These are phyloP conservation scores for Zygotorulaspora mrakii DNA, from an alignment of 1,139 yeast species.

Conservation along the genomic window DNA sequence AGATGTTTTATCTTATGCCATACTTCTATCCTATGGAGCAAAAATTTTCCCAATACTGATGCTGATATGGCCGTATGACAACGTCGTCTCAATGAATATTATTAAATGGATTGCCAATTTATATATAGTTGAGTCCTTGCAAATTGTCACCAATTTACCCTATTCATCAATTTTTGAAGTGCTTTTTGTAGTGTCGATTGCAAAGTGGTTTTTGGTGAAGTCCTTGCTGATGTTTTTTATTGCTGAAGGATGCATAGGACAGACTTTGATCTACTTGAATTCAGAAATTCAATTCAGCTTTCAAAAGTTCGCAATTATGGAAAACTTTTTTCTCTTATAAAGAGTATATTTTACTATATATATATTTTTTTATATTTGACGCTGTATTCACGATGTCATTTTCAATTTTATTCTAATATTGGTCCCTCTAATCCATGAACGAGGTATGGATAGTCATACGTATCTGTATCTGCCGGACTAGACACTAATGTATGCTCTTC, in stretches of 20 bases:
- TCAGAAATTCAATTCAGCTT: constrained; percentile 11
- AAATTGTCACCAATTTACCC: constrained; percentile 48
- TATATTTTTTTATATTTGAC: too few relatives aligned
- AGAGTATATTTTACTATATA: not conserved
- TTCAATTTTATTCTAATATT: constrained; percentile 18
- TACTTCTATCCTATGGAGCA: constrained; percentile 70
- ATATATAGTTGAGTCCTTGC: constrained; percentile 63
- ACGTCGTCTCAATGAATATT: constrained; percentile 58
- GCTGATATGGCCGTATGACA: constrained; percentile 95
- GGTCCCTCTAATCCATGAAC: constrained; percentile 76
- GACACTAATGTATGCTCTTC: constrained; percentile 36
- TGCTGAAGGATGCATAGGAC: constrained; percentile 18
- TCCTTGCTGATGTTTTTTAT: constrained; percentile 27
- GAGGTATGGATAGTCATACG: constrained; percentile 73
- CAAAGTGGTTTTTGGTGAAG: constrained; percentile 31
- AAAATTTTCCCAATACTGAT: constrained; percentile 87
- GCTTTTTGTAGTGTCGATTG: constrained; percentile 27
- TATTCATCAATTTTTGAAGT: constrained; percentile 39
- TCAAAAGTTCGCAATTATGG: constrained; percentile 12
- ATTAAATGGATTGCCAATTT: constrained; percentile 61
- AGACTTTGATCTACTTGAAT: constrained; percentile 3
- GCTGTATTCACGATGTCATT: too few relatives aligned
- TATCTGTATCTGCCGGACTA: constrained; percentile 49
- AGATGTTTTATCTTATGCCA: constrained; percentile 53
- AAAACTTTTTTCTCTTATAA: constrained; percentile 9